phyloP scores from a whole-genome alignment of 345 rosid species.

The Lepidium africanum region DNA sequence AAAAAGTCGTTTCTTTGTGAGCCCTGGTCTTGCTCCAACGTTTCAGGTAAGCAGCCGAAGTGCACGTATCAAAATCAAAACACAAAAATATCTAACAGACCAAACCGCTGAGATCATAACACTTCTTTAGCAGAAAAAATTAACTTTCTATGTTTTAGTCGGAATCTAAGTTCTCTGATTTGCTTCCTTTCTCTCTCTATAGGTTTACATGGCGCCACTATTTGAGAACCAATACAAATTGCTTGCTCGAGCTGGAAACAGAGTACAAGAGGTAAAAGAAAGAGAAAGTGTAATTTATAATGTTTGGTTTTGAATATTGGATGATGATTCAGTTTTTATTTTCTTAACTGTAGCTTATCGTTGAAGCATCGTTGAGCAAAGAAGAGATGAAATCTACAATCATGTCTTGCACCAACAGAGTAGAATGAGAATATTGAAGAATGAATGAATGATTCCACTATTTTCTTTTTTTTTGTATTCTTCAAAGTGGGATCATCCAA shows the following conservation, averaged over 20 bases:
- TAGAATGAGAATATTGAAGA: slow-evolving; percentile 25
- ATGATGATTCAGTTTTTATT: neutral
- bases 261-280: slow-evolving; percentile 81
- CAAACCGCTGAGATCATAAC: neutral
- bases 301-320: neutral
- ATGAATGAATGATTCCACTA: slow-evolving; percentile 19
- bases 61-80: too few species aligned
- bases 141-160: neutral
- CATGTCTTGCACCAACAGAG: slow-evolving; percentile 67
- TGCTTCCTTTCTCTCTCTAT: neutral
- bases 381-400: slow-evolving; percentile 83
- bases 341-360: slow-evolving; percentile 49
- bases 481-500: neutral
- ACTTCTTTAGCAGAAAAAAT: neutral
- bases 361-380: slow-evolving; percentile 60
- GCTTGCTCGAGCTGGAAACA: slow-evolving; percentile 90
- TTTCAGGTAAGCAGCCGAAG: slow-evolving; percentile 77
- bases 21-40: slow-evolving; percentile 94
- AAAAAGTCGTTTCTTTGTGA: slow-evolving; percentile 82
- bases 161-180: neutral
- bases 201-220: slow-evolving; percentile 95
- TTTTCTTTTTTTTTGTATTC: neutral
- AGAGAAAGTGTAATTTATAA: neutral
- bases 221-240: slow-evolving; percentile 79
- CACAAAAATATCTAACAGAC: neutral